Evolutionary conservation across 176 grass and related monocot species (phyloP).

Genomic region (bread wheat (Triticum aestivum)): IWGSC_CS_RefSeq_v2.1 NC_057796.1:387022473-387022972

Average conservation of each 20-base stretch:
- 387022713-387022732: not conserved
- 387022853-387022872: too few species aligned
- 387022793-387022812: not conserved
- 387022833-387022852: not conserved
- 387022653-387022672: not conserved
- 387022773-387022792: not conserved
- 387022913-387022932: constrained; percentile 53
- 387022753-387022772: not conserved
- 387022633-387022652: not conserved
- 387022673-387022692: not conserved
- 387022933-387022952: constrained; percentile 40
- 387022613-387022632: not conserved
- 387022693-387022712: not conserved
- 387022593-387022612: not conserved
- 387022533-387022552: not conserved
- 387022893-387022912: not conserved
- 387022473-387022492: not conserved
- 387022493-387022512: not conserved
- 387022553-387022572: not conserved
- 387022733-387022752: not conserved
- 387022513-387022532: too few species aligned
- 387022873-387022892: not conserved
- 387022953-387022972: constrained; percentile 64
- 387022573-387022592: not conserved
- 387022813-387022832: not conserved